A percentile compares a stretch with the other conserved stretches of the same genome.
phyloP scores from a whole-genome alignment of 1,284 basidiomycete species.

The Crepidotus sp. region DNA sequence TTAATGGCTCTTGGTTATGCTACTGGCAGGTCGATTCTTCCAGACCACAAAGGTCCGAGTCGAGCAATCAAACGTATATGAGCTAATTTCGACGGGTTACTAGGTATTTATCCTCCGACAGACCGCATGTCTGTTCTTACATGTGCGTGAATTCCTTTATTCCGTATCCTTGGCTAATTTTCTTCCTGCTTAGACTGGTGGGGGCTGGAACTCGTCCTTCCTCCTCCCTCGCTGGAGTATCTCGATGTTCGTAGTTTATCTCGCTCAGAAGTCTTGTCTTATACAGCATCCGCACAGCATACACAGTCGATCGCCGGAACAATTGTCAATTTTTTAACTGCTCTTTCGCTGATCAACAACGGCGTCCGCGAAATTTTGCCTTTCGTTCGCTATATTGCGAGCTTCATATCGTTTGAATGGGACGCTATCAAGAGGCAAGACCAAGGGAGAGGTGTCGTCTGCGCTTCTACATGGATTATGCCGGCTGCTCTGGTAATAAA shows the following conservation, averaged over 20 bases:
- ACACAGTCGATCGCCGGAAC: conserved; percentile 53
- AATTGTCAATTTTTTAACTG: conserved; percentile 64
- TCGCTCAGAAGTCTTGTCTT: not conserved
- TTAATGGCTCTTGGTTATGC: conserved; percentile 71
- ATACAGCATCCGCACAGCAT: conserved; percentile 28
- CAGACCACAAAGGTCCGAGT: conserved; percentile 52
- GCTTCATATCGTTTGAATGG: too few relatives aligned
- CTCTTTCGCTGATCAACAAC: conserved; percentile 54
- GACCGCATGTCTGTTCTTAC: conserved; percentile 72
- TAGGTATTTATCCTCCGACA: conserved; percentile 58
- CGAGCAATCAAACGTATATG: not conserved
- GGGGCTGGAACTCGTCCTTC: conserved; percentile 68
- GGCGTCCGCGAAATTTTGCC: conserved; percentile 71
- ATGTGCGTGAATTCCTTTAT: conserved; percentile 37
- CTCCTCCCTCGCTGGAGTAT: conserved; percentile 53
- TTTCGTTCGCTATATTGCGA: conserved; percentile 62
- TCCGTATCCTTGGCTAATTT: not conserved
- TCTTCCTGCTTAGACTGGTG: conserved; percentile 57
- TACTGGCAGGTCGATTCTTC: conserved; percentile 54
- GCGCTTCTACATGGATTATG: conserved; percentile 78
- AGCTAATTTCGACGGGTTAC: not conserved
- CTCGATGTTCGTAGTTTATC: conserved; percentile 40
- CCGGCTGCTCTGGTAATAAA: conserved; percentile 53
- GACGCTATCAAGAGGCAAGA: conserved; percentile 56
- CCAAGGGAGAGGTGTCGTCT: conserved; percentile 67